Percentiles rank a stretch among this genome's conserved stretches.
Evolutionary conservation across 441 rosid species (phyloP).

Genomic region (Jatropha podagrica): DNA sequence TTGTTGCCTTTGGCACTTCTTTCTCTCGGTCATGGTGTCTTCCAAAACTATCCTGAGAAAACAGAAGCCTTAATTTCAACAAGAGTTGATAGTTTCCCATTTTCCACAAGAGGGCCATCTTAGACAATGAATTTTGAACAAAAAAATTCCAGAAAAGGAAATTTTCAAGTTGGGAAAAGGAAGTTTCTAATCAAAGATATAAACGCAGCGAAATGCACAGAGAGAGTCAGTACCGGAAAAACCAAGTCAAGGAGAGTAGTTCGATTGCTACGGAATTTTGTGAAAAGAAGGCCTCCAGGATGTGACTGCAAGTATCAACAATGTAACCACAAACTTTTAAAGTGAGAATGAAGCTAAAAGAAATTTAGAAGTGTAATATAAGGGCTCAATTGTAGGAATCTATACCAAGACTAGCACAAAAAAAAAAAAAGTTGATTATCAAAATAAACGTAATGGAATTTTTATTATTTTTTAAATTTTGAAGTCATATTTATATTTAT

Average conservation of each 20-base stretch:
- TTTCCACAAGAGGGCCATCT: background rate
- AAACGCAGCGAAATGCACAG: background rate
- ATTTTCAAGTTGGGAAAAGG: background rate
- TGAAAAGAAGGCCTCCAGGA: slow-evolving; percentile 81
- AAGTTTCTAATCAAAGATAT: background rate
- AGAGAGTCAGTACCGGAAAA: slow-evolving; percentile 59
- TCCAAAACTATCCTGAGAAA: slow-evolving; percentile 76
- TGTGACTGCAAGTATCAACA: slow-evolving; percentile 58
- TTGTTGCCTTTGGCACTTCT: slow-evolving; percentile 73
- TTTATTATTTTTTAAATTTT: no score
- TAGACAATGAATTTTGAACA: background rate
- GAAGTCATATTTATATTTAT: no score
- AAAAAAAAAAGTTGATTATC: no score
- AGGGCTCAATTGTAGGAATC: no score
- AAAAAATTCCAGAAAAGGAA: background rate
- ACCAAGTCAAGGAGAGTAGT: slow-evolving; percentile 87
- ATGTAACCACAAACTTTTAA: background rate
- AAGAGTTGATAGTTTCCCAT: background rate
- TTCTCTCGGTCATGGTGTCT: slow-evolving; percentile 75
- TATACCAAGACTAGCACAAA: no score
- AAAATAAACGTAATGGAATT: no score
- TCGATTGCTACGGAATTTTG: slow-evolving; percentile 78
- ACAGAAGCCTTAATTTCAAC: background rate
- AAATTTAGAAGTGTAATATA: no score
- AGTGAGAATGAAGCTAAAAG: no score